A percentile compares a stretch with the other conserved stretches of the same genome.
These are phyloP conservation scores for Colletotrichum salicis DNA, from an alignment of 2,329 filamentous ascomycete species.

Conservation along the genomic window DNA sequence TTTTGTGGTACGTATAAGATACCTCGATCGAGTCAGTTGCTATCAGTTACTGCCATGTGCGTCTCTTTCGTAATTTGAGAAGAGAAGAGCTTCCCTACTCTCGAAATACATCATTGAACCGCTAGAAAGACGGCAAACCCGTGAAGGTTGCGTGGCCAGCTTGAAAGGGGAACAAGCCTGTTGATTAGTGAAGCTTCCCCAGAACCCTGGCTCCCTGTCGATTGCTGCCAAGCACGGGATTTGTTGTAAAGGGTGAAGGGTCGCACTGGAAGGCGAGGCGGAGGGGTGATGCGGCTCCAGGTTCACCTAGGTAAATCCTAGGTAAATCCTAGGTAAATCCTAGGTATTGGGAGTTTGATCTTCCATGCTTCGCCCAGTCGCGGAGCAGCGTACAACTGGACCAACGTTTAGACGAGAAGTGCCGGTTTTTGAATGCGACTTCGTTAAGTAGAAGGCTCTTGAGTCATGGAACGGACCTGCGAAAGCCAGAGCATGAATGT, in stretches of 20 bases:
- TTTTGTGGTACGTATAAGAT: neutral
- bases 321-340: constrained; percentile 29
- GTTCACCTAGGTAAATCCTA: constrained; percentile 23
- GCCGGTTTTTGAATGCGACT: constrained; percentile 11
- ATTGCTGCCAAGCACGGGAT: constrained; percentile 7
- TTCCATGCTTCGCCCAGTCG: constrained; percentile 27
- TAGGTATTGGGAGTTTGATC: constrained; percentile 26
- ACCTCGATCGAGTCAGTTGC: neutral
- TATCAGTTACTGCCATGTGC: neutral
- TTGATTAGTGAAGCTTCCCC: neutral
- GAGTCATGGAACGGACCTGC: constrained; percentile 8
- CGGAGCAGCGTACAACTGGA: neutral
- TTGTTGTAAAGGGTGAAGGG: constrained; percentile 6
- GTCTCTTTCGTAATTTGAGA: neutral
- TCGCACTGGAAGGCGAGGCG: constrained; percentile 1
- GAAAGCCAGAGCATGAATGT: constrained; percentile 14
- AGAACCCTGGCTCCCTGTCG: constrained; percentile 14
- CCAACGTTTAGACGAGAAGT: constrained; percentile 10
- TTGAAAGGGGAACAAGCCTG: constrained; percentile 6
- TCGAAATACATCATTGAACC: neutral
- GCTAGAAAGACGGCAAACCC: neutral
- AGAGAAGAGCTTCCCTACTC: constrained; percentile 1
- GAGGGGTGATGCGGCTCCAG: constrained; percentile 21
- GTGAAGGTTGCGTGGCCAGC: constrained; percentile 11
- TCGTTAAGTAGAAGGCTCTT: neutral